phyloP scores from a whole-genome alignment of 768 basidiomycete genomes.

The Rhizopogon roseolus region DNA sequence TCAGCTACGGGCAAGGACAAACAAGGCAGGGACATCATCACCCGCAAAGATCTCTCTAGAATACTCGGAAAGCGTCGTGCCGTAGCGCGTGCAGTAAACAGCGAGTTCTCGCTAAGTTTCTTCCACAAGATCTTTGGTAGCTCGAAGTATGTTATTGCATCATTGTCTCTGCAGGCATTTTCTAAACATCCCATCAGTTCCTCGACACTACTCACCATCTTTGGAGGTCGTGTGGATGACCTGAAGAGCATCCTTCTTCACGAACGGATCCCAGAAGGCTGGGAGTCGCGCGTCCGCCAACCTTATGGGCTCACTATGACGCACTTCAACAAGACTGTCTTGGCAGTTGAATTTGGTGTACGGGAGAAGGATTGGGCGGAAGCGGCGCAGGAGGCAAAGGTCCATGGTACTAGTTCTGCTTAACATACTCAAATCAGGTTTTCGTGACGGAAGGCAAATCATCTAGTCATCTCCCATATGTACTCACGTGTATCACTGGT shows the following conservation, averaged over 20 bases:
- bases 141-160: conserved; percentile 49
- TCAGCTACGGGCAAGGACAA: conserved; percentile 55
- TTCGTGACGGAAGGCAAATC: too few species aligned
- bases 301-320: conserved; percentile 57
- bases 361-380: conserved; percentile 17
- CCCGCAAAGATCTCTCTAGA: conserved; percentile 54
- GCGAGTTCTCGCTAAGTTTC: conserved; percentile 45
- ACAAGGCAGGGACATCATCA: conserved; percentile 44
- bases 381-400: neutral
- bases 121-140: conserved; percentile 65
- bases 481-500: too few species aligned
- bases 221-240: conserved; percentile 60
- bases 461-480: too few species aligned
- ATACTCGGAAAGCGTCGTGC: conserved; percentile 58
- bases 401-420: neutral
- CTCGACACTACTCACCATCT: conserved; percentile 61
- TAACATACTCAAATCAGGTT: too few species aligned
- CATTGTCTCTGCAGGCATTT: neutral
- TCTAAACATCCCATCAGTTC: conserved; percentile 35
- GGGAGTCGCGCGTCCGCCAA: conserved; percentile 57
- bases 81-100: conserved; percentile 50
- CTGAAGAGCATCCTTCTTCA: conserved; percentile 53
- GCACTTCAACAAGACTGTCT: conserved; percentile 43
- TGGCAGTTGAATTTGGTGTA: conserved; percentile 20
- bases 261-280: conserved; percentile 66